Percentiles rank a stretch among this genome's conserved stretches.
These are phyloP conservation scores for Ambrosia artemisiifolia DNA, from an alignment of 129 eudicot genomes.

Conservation along the genomic window DNA sequence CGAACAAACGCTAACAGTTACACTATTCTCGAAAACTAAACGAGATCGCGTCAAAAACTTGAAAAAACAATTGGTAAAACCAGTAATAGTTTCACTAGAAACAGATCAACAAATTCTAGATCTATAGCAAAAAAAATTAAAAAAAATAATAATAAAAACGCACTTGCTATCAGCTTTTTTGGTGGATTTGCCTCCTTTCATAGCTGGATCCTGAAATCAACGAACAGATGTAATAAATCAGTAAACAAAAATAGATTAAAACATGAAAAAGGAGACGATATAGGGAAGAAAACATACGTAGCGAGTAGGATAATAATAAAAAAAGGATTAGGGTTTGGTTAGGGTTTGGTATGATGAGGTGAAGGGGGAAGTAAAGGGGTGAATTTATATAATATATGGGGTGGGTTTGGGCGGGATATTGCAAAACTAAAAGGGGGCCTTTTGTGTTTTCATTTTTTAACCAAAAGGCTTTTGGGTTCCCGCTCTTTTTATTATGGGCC, in stretches of 20 bases:
- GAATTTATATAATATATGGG: constrained; percentile 21
- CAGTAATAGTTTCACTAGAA: too few species aligned
- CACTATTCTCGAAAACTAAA: too few species aligned
- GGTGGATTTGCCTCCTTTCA: constrained; percentile 64
- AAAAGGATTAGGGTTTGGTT: constrained; percentile 29
- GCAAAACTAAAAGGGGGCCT: neutral
- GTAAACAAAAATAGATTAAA: neutral
- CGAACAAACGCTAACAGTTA: too few species aligned
- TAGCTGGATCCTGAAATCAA: constrained; percentile 23
- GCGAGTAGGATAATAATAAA: neutral
- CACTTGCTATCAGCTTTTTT: constrained; percentile 42
- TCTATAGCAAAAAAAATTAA: neutral
- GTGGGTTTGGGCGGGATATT: constrained; percentile 47
- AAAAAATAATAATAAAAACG: neutral
- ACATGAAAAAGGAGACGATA: neutral
- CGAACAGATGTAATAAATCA: neutral
- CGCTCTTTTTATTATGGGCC: constrained; percentile 34
- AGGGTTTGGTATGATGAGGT: constrained; percentile 4
- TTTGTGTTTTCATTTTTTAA: constrained; percentile 11
- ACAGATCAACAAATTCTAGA: neutral
- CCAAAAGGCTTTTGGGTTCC: constrained; percentile 34
- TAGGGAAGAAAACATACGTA: neutral
- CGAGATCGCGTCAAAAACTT: too few species aligned
- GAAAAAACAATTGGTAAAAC: too few species aligned
- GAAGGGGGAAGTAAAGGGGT: constrained; percentile 5